These are phyloP conservation scores for Porphyrellus cyaneotinctus DNA, from an alignment of 768 basidiomycete species.

Conservation along the genomic window DNA sequence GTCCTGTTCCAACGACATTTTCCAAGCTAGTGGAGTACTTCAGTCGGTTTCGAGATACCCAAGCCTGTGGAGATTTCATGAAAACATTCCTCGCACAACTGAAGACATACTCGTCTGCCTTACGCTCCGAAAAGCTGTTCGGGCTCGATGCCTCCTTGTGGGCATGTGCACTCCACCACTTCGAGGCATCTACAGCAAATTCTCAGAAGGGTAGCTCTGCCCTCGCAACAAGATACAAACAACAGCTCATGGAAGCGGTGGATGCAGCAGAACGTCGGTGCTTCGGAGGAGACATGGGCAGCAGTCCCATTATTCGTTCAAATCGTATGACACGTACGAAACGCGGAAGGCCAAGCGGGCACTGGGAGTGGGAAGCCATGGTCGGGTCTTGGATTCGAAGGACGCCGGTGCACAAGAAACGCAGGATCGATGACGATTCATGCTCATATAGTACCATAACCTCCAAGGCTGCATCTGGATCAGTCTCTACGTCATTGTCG, in stretches of 20 bases:
- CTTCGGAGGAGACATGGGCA: constrained; percentile 30
- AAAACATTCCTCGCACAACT: constrained; percentile 25
- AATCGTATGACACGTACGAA: constrained; percentile 4
- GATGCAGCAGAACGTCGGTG: constrained; percentile 52
- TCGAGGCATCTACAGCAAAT: constrained; percentile 35
- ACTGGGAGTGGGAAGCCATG: constrained; percentile 49
- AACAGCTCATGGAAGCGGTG: constrained; percentile 40
- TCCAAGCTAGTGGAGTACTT: constrained; percentile 24
- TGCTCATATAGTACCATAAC: background rate
- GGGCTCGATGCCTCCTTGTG: constrained; percentile 50
- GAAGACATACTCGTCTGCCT: constrained; percentile 23
- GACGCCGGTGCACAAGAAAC: constrained; percentile 31
- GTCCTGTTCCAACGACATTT: constrained; percentile 32
- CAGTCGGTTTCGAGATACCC: constrained; percentile 11
- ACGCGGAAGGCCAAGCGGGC: constrained; percentile 21
- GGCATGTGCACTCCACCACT: constrained; percentile 45
- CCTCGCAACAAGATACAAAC: constrained; percentile 35
- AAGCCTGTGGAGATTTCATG: constrained; percentile 10
- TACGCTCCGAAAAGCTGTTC: constrained; percentile 35
- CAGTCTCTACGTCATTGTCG: constrained; percentile 1
- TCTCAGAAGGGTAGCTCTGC: constrained; percentile 20
- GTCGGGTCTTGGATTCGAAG: constrained; percentile 43
- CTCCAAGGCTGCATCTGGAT: background rate
- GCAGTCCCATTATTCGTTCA: constrained; percentile 12
- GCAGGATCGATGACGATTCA: constrained; percentile 6